Evolutionary conservation across 768 basidiomycete genomes (phyloP), one percentile per base, ranked within the genome.

Genomic region (Tylopilus subfusipes): DNA sequence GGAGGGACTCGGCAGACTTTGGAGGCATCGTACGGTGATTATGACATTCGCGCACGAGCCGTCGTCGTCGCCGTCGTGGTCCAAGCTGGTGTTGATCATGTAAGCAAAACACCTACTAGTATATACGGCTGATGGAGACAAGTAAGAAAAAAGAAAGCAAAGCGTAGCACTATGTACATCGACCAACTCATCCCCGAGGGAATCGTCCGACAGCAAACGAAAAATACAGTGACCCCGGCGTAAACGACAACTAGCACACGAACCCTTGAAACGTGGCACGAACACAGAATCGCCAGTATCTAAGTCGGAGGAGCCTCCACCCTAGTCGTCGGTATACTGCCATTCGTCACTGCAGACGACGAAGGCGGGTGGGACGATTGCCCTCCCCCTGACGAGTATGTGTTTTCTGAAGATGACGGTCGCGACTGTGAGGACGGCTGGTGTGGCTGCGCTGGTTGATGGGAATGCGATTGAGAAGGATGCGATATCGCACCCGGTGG

Each of bases 361-460:
- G 65, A 63, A 56, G 59, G 58, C 44, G 50, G 69, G 46, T 67
- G 68, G 53, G 63, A 59, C 27, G 62, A 56, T 57, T 73, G 68
- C 29, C 73, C 73, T 25, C 69, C 67, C 18, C 72, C 70, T 29
- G 82, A 73, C 6, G 81, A 69, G 64, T 77, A 82, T 36, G 73
- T 60, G 65, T 83, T 83, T 71, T 85, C 83, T 2, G 86, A 83
- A 4, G 86, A 84, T 33, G 78, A 75, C 18, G 84, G 83, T 42
- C 84, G 81, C 18, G 84, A 82, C 48, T 71, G 73, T 39, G 75
- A 70, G 6, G 72, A 69, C 14, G 73, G 72, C 16, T 63, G 70
- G 22, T 59, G 58, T 42, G 63, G 59, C 47, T 65, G 69, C 47
- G 64, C 67, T 52, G 61, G 67, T 19, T 67, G 71, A 44, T 71